A percentile compares a stretch with the other conserved stretches of the same genome.
Evolutionary conservation across 805 yeast species (phyloP).

Genomic region (Spathaspora sp.): DNA sequence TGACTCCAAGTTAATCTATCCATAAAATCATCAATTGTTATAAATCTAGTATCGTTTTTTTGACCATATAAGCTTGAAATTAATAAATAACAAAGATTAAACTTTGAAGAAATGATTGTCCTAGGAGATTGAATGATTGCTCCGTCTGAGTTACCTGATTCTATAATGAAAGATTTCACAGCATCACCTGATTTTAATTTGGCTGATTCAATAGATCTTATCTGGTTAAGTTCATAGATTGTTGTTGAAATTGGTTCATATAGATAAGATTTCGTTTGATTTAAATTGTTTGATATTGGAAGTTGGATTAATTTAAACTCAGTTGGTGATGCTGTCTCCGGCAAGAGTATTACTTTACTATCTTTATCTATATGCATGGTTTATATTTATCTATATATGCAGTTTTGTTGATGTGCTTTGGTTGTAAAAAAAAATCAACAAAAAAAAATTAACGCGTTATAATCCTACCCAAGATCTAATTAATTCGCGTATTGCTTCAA

Average conservation of each 20-base stretch:
- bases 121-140: constrained; percentile 36
- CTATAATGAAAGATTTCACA: constrained; percentile 39
- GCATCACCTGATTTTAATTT: constrained; percentile 24
- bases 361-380: constrained; percentile 6
- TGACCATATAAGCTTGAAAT: constrained; percentile 28
- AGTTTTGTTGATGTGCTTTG: not conserved
- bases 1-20: constrained; percentile 31
- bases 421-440: not conserved
- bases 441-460: constrained; percentile 1
- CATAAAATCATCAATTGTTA: constrained; percentile 42
- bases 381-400: not conserved
- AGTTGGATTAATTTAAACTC: constrained; percentile 10
- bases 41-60: constrained; percentile 21
- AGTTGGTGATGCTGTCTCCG: constrained; percentile 2
- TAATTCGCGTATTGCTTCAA: constrained; percentile 32
- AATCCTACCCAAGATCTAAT: constrained; percentile 18
- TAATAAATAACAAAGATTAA: constrained; percentile 38
- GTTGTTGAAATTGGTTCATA: constrained; percentile 8
- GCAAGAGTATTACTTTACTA: constrained; percentile 14
- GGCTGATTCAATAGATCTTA: constrained; percentile 28
- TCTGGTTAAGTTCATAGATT: constrained; percentile 38
- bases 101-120: constrained; percentile 37
- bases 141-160: constrained; percentile 23
- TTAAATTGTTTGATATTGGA: constrained; percentile 7
- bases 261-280: constrained; percentile 9